phyloP scores from a whole-genome alignment of 2,329 filamentous ascomycete species.

The Calycina herbarum region DNA sequence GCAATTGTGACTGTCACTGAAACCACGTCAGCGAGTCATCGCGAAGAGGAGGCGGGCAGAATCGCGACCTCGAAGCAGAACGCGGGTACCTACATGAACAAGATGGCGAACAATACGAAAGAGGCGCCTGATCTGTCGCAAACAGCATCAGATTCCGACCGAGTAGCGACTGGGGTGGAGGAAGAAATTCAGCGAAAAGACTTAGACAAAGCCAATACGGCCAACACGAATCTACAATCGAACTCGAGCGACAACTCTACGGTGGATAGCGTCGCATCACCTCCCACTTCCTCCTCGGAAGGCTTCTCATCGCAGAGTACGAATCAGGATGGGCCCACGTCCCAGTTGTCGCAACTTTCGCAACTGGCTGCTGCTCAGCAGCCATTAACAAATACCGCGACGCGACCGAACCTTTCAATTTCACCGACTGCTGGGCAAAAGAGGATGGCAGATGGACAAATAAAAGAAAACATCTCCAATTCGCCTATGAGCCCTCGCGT shows the following conservation, averaged over 20 bases:
- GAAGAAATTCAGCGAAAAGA: constrained; percentile 8
- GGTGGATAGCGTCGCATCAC: constrained; percentile 42
- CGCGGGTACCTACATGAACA: constrained; percentile 32
- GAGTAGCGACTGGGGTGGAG: constrained; percentile 16
- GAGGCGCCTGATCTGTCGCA: constrained; percentile 19
- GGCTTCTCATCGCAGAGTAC: constrained; percentile 41
- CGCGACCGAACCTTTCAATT: constrained; percentile 27
- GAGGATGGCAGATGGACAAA: constrained; percentile 72
- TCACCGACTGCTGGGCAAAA: constrained; percentile 55
- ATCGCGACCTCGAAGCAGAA: constrained; percentile 23
- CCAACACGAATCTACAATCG: constrained; percentile 18
- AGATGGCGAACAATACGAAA: constrained; percentile 26
- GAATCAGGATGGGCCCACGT: constrained; percentile 51
- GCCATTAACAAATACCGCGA: constrained; percentile 24
- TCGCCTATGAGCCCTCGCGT: constrained; percentile 42
- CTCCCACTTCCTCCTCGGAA: constrained; percentile 39
- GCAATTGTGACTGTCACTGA: constrained; percentile 33
- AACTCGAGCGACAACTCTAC: constrained; percentile 46
- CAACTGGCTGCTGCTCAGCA: constrained; percentile 56
- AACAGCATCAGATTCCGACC: constrained; percentile 10
- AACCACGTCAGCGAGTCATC: constrained; percentile 27
- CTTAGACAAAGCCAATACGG: constrained; percentile 17
- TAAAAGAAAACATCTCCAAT: constrained; percentile 57
- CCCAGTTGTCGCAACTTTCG: constrained; percentile 58
- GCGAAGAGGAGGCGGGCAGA: constrained; percentile 11